Evolutionary conservation across 768 basidiomycete genomes (phyloP).

Genomic region (Termitomyces sp.): DNA sequence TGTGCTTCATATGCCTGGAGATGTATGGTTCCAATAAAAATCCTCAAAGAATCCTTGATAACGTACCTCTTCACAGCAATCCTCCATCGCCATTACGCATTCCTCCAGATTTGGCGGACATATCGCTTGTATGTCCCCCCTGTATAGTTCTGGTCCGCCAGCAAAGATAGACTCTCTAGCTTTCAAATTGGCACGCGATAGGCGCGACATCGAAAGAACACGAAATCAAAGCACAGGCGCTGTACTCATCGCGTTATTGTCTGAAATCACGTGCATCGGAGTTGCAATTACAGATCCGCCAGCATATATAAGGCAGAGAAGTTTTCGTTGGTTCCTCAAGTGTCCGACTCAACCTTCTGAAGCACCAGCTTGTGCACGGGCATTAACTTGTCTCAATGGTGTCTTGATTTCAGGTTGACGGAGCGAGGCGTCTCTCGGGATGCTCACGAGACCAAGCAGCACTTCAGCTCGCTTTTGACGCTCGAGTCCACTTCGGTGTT

Average conservation of each 20-base stretch:
- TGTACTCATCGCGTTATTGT: too few species aligned
- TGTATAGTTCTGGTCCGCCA: slow-evolving; percentile 59
- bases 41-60: not conserved
- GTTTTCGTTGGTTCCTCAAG: slow-evolving; percentile 37
- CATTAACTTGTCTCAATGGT: slow-evolving; percentile 34
- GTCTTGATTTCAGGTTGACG: slow-evolving; percentile 67
- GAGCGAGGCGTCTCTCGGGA: slow-evolving; percentile 59
- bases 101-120: slow-evolving; percentile 72
- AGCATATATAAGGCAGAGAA: slow-evolving; percentile 34
- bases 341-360: slow-evolving; percentile 38
- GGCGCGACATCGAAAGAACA: slow-evolving; percentile 36
- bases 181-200: slow-evolving; percentile 48
- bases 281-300: slow-evolving; percentile 25
- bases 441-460: slow-evolving; percentile 35
- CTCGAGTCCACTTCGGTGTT: slow-evolving; percentile 21
- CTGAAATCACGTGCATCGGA: slow-evolving; percentile 13
- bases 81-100: slow-evolving; percentile 74
- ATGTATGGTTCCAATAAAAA: not conserved
- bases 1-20: slow-evolving; percentile 64
- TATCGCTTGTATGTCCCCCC: slow-evolving; percentile 55
- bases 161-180: slow-evolving; percentile 68
- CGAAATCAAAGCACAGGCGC: not conserved
- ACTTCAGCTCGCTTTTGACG: slow-evolving; percentile 16
- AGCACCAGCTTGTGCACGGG: slow-evolving; percentile 43
- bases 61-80: slow-evolving; percentile 72